A percentile compares a stretch with the other conserved stretches of the same genome.
These are phyloP conservation scores for Aaosphaeria arxii DNA, from an alignment of 2,329 filamentous ascomycete genomes.

Conservation along the genomic window DNA sequence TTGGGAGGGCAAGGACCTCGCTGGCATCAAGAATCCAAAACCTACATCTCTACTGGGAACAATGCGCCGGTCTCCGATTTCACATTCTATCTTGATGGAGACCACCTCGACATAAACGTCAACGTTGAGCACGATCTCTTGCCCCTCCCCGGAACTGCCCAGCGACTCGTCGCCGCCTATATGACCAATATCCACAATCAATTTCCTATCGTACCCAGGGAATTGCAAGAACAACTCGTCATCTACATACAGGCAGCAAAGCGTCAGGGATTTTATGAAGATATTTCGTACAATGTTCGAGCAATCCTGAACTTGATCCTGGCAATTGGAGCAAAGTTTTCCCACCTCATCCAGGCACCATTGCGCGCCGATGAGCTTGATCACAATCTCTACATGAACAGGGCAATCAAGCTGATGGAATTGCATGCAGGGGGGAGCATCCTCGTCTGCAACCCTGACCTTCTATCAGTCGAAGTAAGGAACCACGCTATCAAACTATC, in stretches of 20 bases:
- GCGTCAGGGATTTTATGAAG: slow-evolving; percentile 4
- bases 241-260: slow-evolving; percentile 11
- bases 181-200: slow-evolving; percentile 34
- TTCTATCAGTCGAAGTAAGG: not conserved
- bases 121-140: slow-evolving; percentile 25
- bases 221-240: slow-evolving; percentile 6
- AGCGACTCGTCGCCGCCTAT: slow-evolving; percentile 34
- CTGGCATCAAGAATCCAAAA: slow-evolving; percentile 15
- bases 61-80: slow-evolving; percentile 17
- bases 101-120: slow-evolving; percentile 21
- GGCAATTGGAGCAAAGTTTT: slow-evolving; percentile 40
- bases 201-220: slow-evolving; percentile 25
- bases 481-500: not conserved
- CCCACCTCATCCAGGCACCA: slow-evolving; percentile 26
- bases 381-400: slow-evolving; percentile 38
- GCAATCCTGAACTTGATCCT: slow-evolving; percentile 42
- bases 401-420: slow-evolving; percentile 21
- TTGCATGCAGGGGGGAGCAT: not conserved
- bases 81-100: slow-evolving; percentile 35
- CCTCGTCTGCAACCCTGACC: not conserved
- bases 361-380: slow-evolving; percentile 30
- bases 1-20: slow-evolving; percentile 34
- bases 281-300: slow-evolving; percentile 25
- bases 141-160: slow-evolving; percentile 27
- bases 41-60: not conserved